Evolutionary conservation across 805 yeast genomes (phyloP), one percentile per base, ranked within the genome.

Genomic region (Ogataea angusta): DNA sequence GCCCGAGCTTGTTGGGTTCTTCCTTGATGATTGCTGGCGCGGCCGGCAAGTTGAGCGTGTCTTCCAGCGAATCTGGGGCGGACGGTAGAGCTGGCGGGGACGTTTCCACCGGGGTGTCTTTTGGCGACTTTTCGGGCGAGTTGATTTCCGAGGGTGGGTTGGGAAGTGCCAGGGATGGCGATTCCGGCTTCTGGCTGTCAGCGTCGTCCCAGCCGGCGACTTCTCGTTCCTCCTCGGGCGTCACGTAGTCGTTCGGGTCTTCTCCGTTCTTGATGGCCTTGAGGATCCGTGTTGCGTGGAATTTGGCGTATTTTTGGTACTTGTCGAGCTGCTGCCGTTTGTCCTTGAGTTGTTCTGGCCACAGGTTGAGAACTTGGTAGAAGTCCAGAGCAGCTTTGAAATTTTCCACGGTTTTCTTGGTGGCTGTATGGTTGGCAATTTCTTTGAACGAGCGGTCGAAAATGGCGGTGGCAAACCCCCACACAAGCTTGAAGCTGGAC

Each of bases 291-390:
- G 77, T 71, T 12, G 82, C 75, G 47, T 79, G 83, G 54, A 66
- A 81, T 56, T 81, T 81, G 12, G 85, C 76, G 49, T 75, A 84
- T 53, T 77, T 78, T 34, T 72, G 67, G 53, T 76, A 76, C 57
- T 45, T 48, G 17, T 46, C 56, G 36, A 56, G 47, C 23, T 42
- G 60, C 16, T 40, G 52, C n/a, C 41, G 41, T 9, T 57, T 53
- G 27, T 30, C 57, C 3, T 19, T 13, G 24, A 43, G 48, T 9
- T 47, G 37, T 1, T 50, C 52, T 2, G 52, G 53, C 82, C 69
- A 77, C 12, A 78, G 54, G 30, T 66, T 66, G 42, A 76, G 53
- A 6, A 82, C 57, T 16, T 70, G 75, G 43, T 75, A 67, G 48
- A 83, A 80, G 30, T 70, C 72, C 1, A 73, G 63, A 8, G 78